Percentiles rank a stretch among this genome's conserved stretches.
phyloP scores from a whole-genome alignment of 495 filamentous ascomycete genomes.

The Hypoxylon intermedium region DNA sequence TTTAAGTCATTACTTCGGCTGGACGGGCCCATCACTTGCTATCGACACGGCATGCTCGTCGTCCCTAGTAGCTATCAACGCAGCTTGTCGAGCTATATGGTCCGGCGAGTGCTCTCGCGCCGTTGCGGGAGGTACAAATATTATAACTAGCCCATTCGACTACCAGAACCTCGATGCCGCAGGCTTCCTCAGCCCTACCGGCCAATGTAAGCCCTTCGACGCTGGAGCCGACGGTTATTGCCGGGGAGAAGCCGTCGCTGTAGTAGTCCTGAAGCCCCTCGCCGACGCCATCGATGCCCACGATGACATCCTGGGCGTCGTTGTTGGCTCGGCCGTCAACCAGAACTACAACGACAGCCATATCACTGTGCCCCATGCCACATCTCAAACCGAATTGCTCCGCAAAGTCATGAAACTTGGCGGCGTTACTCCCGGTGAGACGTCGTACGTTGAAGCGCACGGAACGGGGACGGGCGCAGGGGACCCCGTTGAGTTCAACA shows the following conservation, averaged over 20 bases:
- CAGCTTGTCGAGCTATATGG: constrained; percentile 64
- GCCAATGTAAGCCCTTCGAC: constrained; percentile 34
- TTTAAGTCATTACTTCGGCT: constrained; percentile 53
- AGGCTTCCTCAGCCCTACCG: constrained; percentile 46
- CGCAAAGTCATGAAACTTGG: constrained; percentile 18
- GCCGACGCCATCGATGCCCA: constrained; percentile 47
- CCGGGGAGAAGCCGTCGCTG: constrained; percentile 62
- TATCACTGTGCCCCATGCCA: constrained; percentile 52
- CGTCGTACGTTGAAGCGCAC: constrained; percentile 48
- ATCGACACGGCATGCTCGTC: constrained; percentile 58
- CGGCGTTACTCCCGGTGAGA: constrained; percentile 46
- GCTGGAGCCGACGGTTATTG: constrained; percentile 65
- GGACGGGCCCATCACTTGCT: constrained; percentile 43
- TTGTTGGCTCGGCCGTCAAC: constrained; percentile 54
- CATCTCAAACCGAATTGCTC: no score
- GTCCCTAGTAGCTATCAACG: constrained; percentile 46
- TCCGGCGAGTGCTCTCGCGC: constrained; percentile 70
- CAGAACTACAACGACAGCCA: constrained; percentile 50
- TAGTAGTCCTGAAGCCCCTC: constrained; percentile 58
- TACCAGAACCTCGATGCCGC: constrained; percentile 59
- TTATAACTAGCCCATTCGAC: constrained; percentile 70
- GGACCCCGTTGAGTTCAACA: constrained; percentile 66
- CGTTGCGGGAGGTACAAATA: constrained; percentile 67
- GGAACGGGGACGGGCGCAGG: constrained; percentile 59
- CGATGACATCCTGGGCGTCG: constrained; percentile 57